Evolutionary conservation across 805 yeast species (phyloP).

Genomic region (Lachancea lanzarotensis): DNA sequence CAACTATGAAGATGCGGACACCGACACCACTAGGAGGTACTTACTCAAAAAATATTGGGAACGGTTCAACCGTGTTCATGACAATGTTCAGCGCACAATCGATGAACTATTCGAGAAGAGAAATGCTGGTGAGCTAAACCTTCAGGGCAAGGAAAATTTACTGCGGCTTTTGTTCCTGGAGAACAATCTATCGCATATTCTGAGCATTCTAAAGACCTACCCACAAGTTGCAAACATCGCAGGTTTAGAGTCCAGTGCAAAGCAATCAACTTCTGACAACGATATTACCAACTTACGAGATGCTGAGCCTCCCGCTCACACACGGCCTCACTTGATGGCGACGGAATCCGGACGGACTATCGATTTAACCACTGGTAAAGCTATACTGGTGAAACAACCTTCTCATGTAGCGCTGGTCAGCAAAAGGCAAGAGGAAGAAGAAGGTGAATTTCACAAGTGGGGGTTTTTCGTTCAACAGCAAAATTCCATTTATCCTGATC

Average conservation of each 20-base stretch:
- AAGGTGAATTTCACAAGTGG: slow-evolving; percentile 86
- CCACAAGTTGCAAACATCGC: slow-evolving; percentile 20
- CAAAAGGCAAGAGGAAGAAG: slow-evolving; percentile 82
- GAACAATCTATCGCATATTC: slow-evolving; percentile 55
- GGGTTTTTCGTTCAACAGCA: slow-evolving; percentile 74
- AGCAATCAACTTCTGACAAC: slow-evolving; percentile 19
- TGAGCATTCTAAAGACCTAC: slow-evolving; percentile 32
- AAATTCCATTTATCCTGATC: slow-evolving; percentile 32
- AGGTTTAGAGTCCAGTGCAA: slow-evolving; percentile 10
- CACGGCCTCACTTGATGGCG: slow-evolving; percentile 63
- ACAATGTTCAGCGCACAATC: slow-evolving; percentile 43
- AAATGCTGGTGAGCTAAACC: slow-evolving; percentile 44
- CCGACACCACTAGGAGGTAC: slow-evolving; percentile 35
- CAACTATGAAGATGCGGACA: slow-evolving; percentile 28
- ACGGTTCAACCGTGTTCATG: slow-evolving; percentile 33
- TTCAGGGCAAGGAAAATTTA: slow-evolving; percentile 70
- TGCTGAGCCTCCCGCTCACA: slow-evolving; percentile 7
- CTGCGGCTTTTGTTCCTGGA: slow-evolving; percentile 64
- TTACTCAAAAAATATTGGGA: slow-evolving; percentile 37
- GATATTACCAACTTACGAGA: slow-evolving; percentile 5
- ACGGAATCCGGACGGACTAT: slow-evolving; percentile 54
- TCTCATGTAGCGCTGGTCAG: slow-evolving; percentile 60
- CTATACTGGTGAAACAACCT: slow-evolving; percentile 56
- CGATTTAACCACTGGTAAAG: slow-evolving; percentile 66
- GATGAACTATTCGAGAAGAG: slow-evolving; percentile 54